These are phyloP conservation scores for Candida jianshihensis DNA, from an alignment of 805 yeast species.

Conservation along the genomic window DNA sequence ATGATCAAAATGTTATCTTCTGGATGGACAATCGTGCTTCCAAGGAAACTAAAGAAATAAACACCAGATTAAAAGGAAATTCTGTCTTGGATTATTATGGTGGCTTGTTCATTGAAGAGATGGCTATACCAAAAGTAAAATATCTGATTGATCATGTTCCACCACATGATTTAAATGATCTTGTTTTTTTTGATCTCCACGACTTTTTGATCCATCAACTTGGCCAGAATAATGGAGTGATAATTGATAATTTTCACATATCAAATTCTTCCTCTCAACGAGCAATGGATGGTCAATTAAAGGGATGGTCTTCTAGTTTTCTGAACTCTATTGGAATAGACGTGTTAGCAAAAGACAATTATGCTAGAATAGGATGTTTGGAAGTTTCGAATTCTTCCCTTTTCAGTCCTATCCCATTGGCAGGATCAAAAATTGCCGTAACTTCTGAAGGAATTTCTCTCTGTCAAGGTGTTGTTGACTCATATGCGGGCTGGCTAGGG, in stretches of 20 bases:
- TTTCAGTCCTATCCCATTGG: conserved; percentile 16
- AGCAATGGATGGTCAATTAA: conserved; percentile 52
- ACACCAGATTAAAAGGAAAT: conserved; percentile 9
- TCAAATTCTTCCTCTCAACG: conserved; percentile 15
- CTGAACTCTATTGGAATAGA: conserved; percentile 20
- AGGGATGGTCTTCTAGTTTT: conserved; percentile 40
- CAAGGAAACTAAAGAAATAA: conserved; percentile 26
- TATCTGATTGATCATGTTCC: conserved; percentile 27
- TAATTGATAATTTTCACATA: conserved; percentile 6
- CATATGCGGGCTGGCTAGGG: conserved; percentile 50
- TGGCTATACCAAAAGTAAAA: conserved; percentile 49
- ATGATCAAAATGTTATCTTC: conserved; percentile 36
- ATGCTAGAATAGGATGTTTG: conserved; percentile 25
- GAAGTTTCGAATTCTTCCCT: conserved; percentile 10
- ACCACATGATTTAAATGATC: conserved; percentile 11
- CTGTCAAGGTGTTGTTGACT: conserved; percentile 50
- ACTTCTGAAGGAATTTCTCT: conserved; percentile 13
- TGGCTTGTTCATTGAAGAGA: conserved; percentile 44
- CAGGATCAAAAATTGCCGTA: conserved; percentile 26
- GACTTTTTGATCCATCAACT: conserved; percentile 33
- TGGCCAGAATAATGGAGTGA: conserved; percentile 12
- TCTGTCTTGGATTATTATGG: conserved; percentile 27
- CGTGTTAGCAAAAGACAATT: conserved; percentile 7
- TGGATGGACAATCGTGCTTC: conserved; percentile 54
- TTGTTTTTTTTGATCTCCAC: conserved; percentile 44